Evolutionary conservation across 192 early-diverging fungal species (phyloP), one percentile per base, ranked within the genome.

Genomic region (Gaertneriomyces sp.): DNA sequence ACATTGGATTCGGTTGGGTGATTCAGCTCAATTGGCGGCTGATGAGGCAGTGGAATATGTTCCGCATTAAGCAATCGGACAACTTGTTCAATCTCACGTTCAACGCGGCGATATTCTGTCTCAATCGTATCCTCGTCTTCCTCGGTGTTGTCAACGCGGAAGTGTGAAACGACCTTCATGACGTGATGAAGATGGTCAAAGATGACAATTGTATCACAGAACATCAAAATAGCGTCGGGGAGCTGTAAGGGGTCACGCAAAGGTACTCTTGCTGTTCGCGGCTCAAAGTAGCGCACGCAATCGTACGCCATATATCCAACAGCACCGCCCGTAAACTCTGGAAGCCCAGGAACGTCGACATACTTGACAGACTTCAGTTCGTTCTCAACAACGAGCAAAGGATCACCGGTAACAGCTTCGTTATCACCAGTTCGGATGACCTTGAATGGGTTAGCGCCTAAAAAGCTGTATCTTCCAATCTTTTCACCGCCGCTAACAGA

Each of bases 281-380:
- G 95, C 78, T 99, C 97, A 89, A 99, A 99, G 74, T 95, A 92
- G 73, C 91, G 89, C 49, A 97, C 88, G 62, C 96, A 98, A 73
- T 99, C 97, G 77, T 95, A 99, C 47, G 89, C 82, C 58, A 99
- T 91, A 74, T 95, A 99, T 16, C 97, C 97, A 56, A 99, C 88
- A 4, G 95, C 97, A 25, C 97, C 97, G 84, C 89, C 90, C 58
- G 92, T 93, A 60, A 93, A 93, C 25, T 78, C 69, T 58, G 93
- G 94, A 49, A 98, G 73, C 5, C 89, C 94, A 0, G 89, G 86
- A 6, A 97, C 81, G 17, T 79, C 80, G 17, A 96, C 90, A 64
- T 90, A 93, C 49, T 81, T 77, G 41, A 96, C 78, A 45, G 78
- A 65, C 19, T 80, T 77, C 61, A 99, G 81, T 72, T 95, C 90